Percentiles rank a stretch among this genome's conserved stretches.
Evolutionary conservation across 2,329 filamentous ascomycete genomes (phyloP).

Genomic region (Akanthomyces lecanii): DNA sequence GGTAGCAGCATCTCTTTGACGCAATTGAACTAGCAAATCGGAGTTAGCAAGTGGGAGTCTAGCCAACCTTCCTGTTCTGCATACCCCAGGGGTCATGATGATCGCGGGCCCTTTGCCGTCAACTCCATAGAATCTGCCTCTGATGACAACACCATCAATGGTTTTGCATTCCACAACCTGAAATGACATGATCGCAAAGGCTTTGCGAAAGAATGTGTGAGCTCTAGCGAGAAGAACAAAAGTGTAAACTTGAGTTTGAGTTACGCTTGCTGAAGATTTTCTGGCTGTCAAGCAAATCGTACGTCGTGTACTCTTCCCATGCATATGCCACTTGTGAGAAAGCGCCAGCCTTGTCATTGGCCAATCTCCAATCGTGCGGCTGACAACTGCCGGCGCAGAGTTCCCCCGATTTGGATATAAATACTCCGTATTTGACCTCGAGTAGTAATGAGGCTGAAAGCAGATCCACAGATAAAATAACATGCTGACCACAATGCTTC

Average conservation of each 20-base stretch:
- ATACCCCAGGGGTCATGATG: conserved; percentile 28
- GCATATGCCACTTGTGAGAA: too few relatives aligned
- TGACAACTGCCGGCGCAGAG: background rate
- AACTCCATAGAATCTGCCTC: conserved; percentile 35
- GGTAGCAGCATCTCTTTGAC: conserved; percentile 31
- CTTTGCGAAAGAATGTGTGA: background rate
- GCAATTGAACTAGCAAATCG: conserved; percentile 17
- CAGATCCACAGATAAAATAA: conserved; percentile 1
- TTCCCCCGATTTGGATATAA: conserved; percentile 5
- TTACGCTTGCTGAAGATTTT: background rate
- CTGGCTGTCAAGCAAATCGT: background rate
- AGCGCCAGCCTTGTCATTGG: background rate
- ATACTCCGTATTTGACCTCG: background rate
- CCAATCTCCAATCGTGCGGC: background rate
- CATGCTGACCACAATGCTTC: conserved; percentile 3
- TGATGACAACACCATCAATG: conserved; percentile 35
- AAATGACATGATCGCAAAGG: conserved; percentile 6
- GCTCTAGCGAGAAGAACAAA: background rate
- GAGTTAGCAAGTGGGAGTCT: background rate
- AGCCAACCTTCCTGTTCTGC: conserved; percentile 8
- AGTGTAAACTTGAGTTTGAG: background rate
- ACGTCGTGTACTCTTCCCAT: background rate
- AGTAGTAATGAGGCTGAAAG: conserved; percentile 3
- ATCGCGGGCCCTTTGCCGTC: conserved; percentile 24
- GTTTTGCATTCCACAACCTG: conserved; percentile 37